These are phyloP conservation scores for Diospyros kaki DNA, from an alignment of 148 eudicot genomes.

Conservation along the genomic window DNA sequence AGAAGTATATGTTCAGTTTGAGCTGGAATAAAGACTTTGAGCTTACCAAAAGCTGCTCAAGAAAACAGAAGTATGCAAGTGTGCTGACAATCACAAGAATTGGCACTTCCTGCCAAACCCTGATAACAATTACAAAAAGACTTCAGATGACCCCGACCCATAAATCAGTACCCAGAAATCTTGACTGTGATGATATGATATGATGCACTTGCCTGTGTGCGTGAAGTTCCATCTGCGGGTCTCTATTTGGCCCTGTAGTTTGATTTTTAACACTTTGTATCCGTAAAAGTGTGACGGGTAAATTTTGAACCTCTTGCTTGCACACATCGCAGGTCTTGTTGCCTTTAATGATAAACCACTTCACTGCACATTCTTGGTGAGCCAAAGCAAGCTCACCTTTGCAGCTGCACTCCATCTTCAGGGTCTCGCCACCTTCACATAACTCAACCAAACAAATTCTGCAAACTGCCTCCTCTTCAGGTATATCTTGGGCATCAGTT, in stretches of 20 bases:
- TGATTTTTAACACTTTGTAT: conserved; percentile 46
- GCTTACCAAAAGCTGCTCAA: conserved; percentile 65
- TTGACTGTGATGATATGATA: not conserved
- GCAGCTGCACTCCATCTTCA: conserved; percentile 94
- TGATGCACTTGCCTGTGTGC: conserved; percentile 54
- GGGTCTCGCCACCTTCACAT: conserved; percentile 89
- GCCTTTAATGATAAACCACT: conserved; percentile 94
- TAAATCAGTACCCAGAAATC: not conserved
- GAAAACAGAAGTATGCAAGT: conserved; percentile 71
- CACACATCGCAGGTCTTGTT: conserved; percentile 91
- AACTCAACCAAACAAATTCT: conserved; percentile 81
- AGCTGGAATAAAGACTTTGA: not conserved
- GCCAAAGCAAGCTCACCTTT: conserved; percentile 96
- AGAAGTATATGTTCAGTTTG: not conserved
- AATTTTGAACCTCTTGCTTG: conserved; percentile 76
- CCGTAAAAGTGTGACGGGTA: conserved; percentile 86
- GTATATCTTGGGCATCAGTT: conserved; percentile 70
- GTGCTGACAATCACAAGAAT: conserved; percentile 85
- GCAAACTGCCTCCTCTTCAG: conserved; percentile 95
- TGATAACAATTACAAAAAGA: conserved; percentile 21
- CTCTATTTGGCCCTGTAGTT: conserved; percentile 29
- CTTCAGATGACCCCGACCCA: not conserved
- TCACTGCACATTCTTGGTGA: conserved; percentile 84
- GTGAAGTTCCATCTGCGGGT: conserved; percentile 34
- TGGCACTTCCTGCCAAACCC: conserved; percentile 93